These are phyloP conservation scores for Fragilariopsis cylindrus DNA, from an alignment of 108 stramenopile species.

Conservation along the genomic window DNA sequence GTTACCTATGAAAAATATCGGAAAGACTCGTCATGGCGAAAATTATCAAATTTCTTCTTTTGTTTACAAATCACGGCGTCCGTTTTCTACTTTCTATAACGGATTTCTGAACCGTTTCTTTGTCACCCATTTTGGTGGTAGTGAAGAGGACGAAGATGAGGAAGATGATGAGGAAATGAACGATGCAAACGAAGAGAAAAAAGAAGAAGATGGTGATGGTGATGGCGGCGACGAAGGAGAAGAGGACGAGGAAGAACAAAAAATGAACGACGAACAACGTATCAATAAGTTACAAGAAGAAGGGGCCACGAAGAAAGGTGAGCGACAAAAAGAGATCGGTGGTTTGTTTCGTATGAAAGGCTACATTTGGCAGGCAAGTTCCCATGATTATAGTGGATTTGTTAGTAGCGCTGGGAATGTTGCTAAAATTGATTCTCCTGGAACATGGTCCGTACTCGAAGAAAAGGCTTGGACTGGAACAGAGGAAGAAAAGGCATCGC, in stretches of 20 bases:
- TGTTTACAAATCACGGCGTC: conserved; percentile 85
- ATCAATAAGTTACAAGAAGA: conserved; percentile 22
- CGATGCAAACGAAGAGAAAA: conserved; percentile 29
- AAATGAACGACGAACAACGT: conserved; percentile 57
- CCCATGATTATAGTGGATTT: conserved; percentile 35
- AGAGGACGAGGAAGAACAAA: conserved; percentile 37
- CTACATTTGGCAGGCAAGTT: conserved; percentile 87
- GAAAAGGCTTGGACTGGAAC: background rate
- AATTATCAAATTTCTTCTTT: conserved; percentile 86
- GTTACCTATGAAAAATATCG: conserved; percentile 2
- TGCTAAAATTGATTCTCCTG: background rate
- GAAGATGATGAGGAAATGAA: conserved; percentile 33
- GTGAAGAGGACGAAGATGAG: conserved; percentile 22
- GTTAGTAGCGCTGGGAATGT: conserved; percentile 9
- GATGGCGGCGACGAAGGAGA: conserved; percentile 24
- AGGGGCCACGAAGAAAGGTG: conserved; percentile 44
- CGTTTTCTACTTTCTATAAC: conserved; percentile 74
- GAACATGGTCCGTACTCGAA: conserved; percentile 2
- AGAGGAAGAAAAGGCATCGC: background rate
- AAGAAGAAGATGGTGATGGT: conserved; percentile 37
- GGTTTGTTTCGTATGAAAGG: conserved; percentile 77
- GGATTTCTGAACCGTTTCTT: conserved; percentile 6
- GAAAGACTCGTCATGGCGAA: conserved; percentile 1
- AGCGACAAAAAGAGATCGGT: conserved; percentile 22
- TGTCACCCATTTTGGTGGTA: conserved; percentile 36